Conservation (phyloP, 257 asterid species). For the Phtheirospermum japonicum region DNA sequence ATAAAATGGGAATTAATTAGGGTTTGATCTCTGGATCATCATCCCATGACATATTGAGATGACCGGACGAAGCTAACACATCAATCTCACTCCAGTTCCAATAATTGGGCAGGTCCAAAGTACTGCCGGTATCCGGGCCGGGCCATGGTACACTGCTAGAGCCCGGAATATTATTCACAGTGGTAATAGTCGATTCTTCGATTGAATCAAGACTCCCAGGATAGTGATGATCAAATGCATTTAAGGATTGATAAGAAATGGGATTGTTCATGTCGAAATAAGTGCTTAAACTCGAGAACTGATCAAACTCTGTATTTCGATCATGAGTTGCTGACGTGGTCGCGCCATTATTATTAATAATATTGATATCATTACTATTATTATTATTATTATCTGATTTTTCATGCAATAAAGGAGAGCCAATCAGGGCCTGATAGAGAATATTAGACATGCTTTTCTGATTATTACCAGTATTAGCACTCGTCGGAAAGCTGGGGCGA, state of each 20-base stretch:
- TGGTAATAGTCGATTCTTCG: slow-evolving; percentile 46
- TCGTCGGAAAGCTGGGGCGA: background rate
- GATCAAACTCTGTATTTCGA: slow-evolving; percentile 26
- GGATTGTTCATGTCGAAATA: slow-evolving; percentile 35
- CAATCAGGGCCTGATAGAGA: background rate
- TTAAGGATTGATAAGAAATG: slow-evolving; percentile 26
- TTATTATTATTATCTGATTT: background rate
- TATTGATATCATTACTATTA: no score
- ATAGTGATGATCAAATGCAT: slow-evolving; percentile 26
- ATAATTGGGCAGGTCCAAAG: slow-evolving; percentile 32
- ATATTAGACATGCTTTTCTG: background rate
- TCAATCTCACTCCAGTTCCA: slow-evolving; percentile 52
- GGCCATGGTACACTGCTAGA: slow-evolving; percentile 40
- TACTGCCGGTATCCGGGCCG: slow-evolving; percentile 31
- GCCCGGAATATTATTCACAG: slow-evolving; percentile 33
- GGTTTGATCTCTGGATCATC: slow-evolving; percentile 30
- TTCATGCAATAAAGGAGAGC: background rate
- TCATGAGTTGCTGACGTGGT: slow-evolving; percentile 9
- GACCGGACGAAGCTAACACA: slow-evolving; percentile 34
- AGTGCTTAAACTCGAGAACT: slow-evolving; percentile 34
- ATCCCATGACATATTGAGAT: slow-evolving; percentile 40
- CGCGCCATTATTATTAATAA: background rate
- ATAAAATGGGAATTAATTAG: slow-evolving; percentile 1
- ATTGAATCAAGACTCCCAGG: slow-evolving; percentile 36
- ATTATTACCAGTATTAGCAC: background rate